Evolutionary conservation across 352 stramenopile genomes (phyloP).

Genomic region (Globisporangium paroecandrum): DNA sequence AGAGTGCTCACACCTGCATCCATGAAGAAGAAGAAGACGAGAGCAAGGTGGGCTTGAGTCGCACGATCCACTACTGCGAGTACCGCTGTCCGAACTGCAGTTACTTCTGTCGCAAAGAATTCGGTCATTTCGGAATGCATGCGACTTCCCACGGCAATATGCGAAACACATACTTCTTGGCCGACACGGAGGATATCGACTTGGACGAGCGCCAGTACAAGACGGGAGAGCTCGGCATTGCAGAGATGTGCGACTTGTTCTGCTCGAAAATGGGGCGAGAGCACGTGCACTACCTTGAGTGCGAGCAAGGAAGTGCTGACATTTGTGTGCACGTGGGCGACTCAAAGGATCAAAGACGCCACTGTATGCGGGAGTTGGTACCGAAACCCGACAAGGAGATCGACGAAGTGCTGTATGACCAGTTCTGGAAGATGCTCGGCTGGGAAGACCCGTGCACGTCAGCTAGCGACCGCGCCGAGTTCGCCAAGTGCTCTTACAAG

Average conservation of each 20-base stretch:
- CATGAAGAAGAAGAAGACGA: background rate
- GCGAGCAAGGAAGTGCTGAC: constrained; percentile 32
- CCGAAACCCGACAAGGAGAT: constrained; percentile 46
- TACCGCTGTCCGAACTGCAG: constrained; percentile 67
- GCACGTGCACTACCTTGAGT: constrained; percentile 75
- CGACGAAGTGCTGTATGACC: constrained; percentile 71
- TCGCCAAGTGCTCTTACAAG: constrained; percentile 65
- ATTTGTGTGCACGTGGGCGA: constrained; percentile 53
- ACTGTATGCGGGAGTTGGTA: constrained; percentile 54
- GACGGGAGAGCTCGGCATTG: constrained; percentile 55
- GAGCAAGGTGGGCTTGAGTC: background rate
- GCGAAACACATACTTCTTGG: constrained; percentile 72
- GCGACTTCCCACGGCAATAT: constrained; percentile 80
- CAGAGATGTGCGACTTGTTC: constrained; percentile 83
- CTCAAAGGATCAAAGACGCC: constrained; percentile 49
- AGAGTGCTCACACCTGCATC: constrained; percentile 42
- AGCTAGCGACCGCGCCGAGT: constrained; percentile 23
- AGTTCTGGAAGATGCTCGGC: constrained; percentile 72
- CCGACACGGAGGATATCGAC: constrained; percentile 56
- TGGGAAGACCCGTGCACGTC: constrained; percentile 64
- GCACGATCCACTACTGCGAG: constrained; percentile 54
- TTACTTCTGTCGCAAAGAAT: constrained; percentile 73
- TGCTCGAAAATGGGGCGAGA: constrained; percentile 78
- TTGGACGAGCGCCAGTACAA: constrained; percentile 71
- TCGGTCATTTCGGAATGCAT: constrained; percentile 49